A percentile compares a stretch with the other conserved stretches of the same genome.
phyloP scores from a whole-genome alignment of 208 protist genomes.

The Leishmania braziliensis region DNA sequence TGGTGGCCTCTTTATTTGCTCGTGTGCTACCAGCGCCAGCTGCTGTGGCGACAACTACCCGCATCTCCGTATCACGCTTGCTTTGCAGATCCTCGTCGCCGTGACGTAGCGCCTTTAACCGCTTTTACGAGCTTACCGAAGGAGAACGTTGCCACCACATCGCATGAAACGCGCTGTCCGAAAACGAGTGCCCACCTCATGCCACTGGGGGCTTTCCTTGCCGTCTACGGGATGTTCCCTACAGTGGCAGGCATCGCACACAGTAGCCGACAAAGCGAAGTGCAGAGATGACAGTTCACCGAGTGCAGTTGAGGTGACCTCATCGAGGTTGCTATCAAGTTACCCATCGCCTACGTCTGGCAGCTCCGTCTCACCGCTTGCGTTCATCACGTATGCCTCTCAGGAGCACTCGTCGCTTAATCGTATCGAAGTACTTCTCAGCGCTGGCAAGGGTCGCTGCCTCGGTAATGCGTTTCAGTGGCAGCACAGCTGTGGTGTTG shows the following conservation, averaged over 20 bases:
- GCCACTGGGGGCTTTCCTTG: conserved; percentile 19
- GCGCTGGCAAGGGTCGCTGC: conserved; percentile 5
- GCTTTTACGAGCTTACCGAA: conserved; percentile 10
- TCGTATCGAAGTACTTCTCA: conserved; percentile 3
- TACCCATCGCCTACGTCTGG: background rate
- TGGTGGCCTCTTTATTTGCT: background rate
- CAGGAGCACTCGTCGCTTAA: background rate
- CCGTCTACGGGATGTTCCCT: conserved; percentile 20
- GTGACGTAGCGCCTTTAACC: conserved; percentile 22
- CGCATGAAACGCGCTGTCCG: background rate
- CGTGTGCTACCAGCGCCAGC: background rate
- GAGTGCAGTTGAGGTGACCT: background rate
- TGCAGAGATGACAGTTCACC: background rate
- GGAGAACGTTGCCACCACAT: background rate
- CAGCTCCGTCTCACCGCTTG: background rate
- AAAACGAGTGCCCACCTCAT: background rate
- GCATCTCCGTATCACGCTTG: conserved; percentile 29
- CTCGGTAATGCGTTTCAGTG: background rate
- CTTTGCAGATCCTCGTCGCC: conserved; percentile 18
- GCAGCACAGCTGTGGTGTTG: background rate
- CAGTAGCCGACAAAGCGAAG: background rate
- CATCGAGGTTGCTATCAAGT: background rate
- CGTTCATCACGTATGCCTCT: background rate
- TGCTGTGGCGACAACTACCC: background rate
- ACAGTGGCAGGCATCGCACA: background rate